Evolutionary conservation across 257 asterid species (phyloP).

Genomic region (Eustoma russellianum): DNA sequence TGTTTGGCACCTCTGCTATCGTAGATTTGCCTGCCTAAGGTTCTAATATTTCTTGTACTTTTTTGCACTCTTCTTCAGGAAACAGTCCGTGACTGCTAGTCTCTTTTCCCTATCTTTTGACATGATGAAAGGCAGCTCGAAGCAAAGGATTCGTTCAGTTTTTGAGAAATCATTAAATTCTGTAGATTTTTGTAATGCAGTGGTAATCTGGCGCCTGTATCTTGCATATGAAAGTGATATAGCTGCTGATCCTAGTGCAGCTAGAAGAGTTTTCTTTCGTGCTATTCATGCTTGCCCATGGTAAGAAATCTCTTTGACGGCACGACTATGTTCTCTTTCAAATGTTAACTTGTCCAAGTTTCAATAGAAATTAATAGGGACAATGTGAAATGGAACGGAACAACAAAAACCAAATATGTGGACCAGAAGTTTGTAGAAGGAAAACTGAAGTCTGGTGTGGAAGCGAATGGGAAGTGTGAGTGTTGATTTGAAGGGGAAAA

Average conservation of each 20-base stretch:
- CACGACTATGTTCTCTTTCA: too few relatives aligned
- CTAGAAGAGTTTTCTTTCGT: conserved; percentile 82
- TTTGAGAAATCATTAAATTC: conserved; percentile 79
- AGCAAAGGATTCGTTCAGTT: conserved; percentile 70
- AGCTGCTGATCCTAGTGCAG: conserved; percentile 48
- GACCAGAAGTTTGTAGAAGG: too few relatives aligned
- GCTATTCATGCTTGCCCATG: conserved; percentile 98
- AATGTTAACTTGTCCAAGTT: too few relatives aligned
- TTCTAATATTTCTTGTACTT: neutral
- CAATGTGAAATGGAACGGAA: too few relatives aligned
- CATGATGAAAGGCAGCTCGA: conserved; percentile 51
- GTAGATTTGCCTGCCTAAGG: too few relatives aligned
- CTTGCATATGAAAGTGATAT: conserved; percentile 57
- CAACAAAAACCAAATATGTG: too few relatives aligned
- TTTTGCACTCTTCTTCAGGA: conserved; percentile 41
- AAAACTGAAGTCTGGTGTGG: too few relatives aligned
- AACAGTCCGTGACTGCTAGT: conserved; percentile 62
- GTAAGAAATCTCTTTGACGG: conserved; percentile 22
- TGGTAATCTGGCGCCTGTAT: conserved; percentile 79
- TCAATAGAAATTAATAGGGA: too few relatives aligned
- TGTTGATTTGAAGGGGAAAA: too few relatives aligned
- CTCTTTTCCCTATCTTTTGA: conserved; percentile 71
- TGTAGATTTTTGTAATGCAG: conserved; percentile 54
- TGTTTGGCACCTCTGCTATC: too few relatives aligned
- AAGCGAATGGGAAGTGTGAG: too few relatives aligned